A percentile compares a stretch with the other conserved stretches of the same genome.
Evolutionary conservation across 106 monocot species (phyloP).

Genomic region (Dactylorhiza incarnata): DNA sequence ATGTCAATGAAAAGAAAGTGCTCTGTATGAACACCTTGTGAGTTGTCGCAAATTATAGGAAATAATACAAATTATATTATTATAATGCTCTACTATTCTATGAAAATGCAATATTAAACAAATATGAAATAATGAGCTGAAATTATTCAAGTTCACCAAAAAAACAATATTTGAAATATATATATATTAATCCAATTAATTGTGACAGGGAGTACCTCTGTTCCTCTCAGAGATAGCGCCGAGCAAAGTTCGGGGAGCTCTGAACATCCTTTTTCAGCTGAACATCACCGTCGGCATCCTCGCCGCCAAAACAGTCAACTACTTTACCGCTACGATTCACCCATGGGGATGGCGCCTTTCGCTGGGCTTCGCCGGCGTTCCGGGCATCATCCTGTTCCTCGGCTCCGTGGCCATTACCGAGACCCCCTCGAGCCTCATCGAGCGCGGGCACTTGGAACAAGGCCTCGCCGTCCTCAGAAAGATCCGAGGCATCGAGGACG

Average conservation of each 20-base stretch:
- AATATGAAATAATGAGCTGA: no score
- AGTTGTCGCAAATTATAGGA: no score
- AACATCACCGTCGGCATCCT: slow-evolving; percentile 38
- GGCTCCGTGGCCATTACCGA: slow-evolving; percentile 16
- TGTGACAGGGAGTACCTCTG: slow-evolving; percentile 36
- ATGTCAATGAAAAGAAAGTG: no score
- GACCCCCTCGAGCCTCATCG: slow-evolving; percentile 24
- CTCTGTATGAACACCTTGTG: no score
- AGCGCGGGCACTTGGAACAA: neutral
- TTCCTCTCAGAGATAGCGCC: slow-evolving; percentile 34
- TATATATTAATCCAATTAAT: no score
- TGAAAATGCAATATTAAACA: no score
- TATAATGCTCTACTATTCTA: no score
- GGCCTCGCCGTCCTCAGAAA: slow-evolving; percentile 10
- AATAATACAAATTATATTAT: no score
- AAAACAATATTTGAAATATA: no score
- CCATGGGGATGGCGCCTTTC: slow-evolving; percentile 28
- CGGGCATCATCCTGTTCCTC: slow-evolving; percentile 14
- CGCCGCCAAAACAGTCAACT: slow-evolving; percentile 42
- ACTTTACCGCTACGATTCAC: slow-evolving; percentile 17
- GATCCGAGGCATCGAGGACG: slow-evolving; percentile 18
- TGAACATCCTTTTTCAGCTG: slow-evolving; percentile 51
- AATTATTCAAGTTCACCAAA: no score
- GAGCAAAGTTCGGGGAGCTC: slow-evolving; percentile 13
- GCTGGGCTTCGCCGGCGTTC: slow-evolving; percentile 27